phyloP scores from a whole-genome alignment of 768 basidiomycete species.

The Suillus cothurnatus region DNA sequence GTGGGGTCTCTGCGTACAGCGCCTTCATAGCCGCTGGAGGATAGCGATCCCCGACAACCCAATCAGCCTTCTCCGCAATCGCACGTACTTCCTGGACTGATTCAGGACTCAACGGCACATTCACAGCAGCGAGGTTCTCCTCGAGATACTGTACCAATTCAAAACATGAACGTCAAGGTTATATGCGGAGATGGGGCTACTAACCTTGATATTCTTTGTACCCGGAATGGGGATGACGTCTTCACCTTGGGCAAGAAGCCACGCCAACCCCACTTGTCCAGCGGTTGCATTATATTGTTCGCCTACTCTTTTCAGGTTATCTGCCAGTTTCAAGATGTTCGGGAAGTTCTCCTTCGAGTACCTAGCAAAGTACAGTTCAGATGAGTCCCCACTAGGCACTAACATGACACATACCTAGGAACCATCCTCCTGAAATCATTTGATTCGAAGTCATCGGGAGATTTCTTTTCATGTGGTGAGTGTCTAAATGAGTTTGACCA shows the following conservation, averaged over 20 bases:
- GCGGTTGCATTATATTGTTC: conserved; percentile 35
- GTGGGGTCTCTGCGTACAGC: conserved; percentile 26
- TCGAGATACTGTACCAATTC: conserved; percentile 38
- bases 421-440: conserved; percentile 27
- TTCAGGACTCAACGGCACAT: conserved; percentile 37
- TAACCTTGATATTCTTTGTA: conserved; percentile 36
- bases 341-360: conserved; percentile 47
- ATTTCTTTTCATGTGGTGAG: conserved; percentile 25
- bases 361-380: conserved; percentile 30
- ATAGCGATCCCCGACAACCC: conserved; percentile 30
- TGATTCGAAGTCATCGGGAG: conserved; percentile 33
- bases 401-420: conserved; percentile 31
- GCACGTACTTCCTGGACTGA: conserved; percentile 40
- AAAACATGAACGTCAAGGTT: conserved; percentile 1
- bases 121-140: conserved; percentile 44
- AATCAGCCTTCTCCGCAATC: conserved; percentile 35
- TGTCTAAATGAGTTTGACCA: background rate
- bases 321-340: conserved; percentile 41
- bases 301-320: conserved; percentile 36
- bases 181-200: background rate
- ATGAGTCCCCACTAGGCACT: conserved; percentile 28
- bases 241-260: conserved; percentile 40
- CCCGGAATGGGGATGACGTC: conserved; percentile 45
- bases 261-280: conserved; percentile 44
- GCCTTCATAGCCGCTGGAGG: conserved; percentile 3